Evolutionary conservation across 2,329 filamentous ascomycete genomes (phyloP), one percentile per base, ranked within the genome.

Genomic region (Arthrinium phaeospermum): DNA sequence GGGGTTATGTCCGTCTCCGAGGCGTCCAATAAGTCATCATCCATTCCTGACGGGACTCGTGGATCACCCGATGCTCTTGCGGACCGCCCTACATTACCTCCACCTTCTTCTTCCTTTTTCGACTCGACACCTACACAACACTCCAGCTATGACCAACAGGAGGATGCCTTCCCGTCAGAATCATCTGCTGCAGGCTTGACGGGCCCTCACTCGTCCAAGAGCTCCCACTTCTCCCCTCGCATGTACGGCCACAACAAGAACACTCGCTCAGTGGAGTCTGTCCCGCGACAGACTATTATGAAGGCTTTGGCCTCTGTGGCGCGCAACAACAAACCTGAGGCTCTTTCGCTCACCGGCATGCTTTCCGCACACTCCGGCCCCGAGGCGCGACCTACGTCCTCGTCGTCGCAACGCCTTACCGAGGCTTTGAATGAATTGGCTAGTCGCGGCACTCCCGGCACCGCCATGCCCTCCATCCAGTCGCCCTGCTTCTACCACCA

Each of bases 401-500:
- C 84, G 68, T 85, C 85, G 27, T 88, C 91, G 2, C 89, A 92
- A 78, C 90, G 89, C 73, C 87, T 95, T 13, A 91, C 91, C 74
- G 86, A 90, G 74, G 86, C 88, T 12, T 85, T 91, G 72, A 86
- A 87, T 76, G 88, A 87, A 76, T 82, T 91, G 68, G 86, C 86
- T 73, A 80, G 78, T 81, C 79, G 80, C 81, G 76, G 82, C 77
- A 84, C 85, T 49, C 81, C 81, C 73, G 86, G 77, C 80, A 88
- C 78, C 75, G 86, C 88, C 22, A 87, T 95, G 76, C 89, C 92
- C 14, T 88, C 92, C 13, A 85, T 98, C 70, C 92, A 96, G 77
- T 98, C 95, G 64, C 96, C 96, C 19, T 99, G 96, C 85, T 99
- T 97, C 85, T 98, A 98, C 85, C 96, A 99, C 84, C 94, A 97